Conservation (phyloP, 1,139 yeast species). For the Protomyces inundatus region DNA sequence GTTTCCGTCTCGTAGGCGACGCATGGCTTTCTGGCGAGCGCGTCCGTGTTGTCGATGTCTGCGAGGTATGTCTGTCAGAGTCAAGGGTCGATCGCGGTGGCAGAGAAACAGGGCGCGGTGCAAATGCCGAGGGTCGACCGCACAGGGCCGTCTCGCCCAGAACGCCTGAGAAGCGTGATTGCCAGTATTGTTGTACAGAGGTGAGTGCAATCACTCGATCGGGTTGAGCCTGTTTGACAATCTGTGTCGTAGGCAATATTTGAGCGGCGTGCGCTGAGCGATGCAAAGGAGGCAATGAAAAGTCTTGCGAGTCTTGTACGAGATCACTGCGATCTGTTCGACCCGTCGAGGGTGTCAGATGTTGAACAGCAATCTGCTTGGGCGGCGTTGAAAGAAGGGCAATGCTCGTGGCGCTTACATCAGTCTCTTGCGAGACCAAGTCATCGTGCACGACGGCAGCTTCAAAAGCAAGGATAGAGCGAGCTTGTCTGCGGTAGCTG, state of each 20-base stretch:
- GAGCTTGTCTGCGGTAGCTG: not conserved
- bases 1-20: not conserved
- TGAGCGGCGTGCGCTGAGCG: not conserved
- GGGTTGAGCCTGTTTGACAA: no score
- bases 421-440: not conserved
- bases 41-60: not conserved
- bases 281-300: not conserved
- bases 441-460: not conserved
- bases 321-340: not conserved
- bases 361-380: not conserved
- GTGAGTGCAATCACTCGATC: no score
- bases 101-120: not conserved
- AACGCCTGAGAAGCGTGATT: not conserved
- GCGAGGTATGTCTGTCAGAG: not conserved
- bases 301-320: not conserved
- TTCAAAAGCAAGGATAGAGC: not conserved
- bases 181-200: not conserved
- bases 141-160: not conserved
- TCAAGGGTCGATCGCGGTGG: not conserved
- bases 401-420: not conserved
- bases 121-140: not conserved
- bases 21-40: no score
- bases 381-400: not conserved
- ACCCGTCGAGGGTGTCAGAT: not conserved
- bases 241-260: not conserved